Conservation (phyloP, 495 filamentous ascomycete genomes). For the Aeminium ludgeri region DNA sequence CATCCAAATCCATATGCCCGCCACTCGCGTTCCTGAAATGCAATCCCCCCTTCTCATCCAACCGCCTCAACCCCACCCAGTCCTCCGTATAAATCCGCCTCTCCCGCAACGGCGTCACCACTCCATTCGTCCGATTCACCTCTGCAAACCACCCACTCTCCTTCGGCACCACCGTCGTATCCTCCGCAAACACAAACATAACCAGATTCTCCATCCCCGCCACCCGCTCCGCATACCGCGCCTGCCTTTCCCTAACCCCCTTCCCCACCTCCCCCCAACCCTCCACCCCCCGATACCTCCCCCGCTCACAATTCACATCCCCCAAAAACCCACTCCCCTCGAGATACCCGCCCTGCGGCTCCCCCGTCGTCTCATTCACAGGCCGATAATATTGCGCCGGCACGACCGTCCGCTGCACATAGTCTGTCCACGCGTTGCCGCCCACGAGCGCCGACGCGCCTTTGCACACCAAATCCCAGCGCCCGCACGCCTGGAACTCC, state of each 20-base stretch:
- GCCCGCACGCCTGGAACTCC: slow-evolving; percentile 49
- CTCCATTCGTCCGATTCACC: slow-evolving; percentile 48
- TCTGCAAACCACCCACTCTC: slow-evolving; percentile 86
- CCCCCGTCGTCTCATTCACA: slow-evolving; percentile 23
- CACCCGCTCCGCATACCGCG: slow-evolving; percentile 55
- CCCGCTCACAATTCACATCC: slow-evolving; percentile 93
- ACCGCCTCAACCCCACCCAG: slow-evolving; percentile 70
- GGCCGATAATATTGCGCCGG: slow-evolving; percentile 86
- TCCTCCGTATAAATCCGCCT: slow-evolving; percentile 71
- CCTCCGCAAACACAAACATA: slow-evolving; percentile 81
- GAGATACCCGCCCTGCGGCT: slow-evolving; percentile 52
- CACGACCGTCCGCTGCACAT: slow-evolving; percentile 62
- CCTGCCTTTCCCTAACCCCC: slow-evolving; percentile 60
- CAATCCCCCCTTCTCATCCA: slow-evolving; percentile 67
- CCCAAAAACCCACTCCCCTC: slow-evolving; percentile 83
- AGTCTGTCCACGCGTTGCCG: slow-evolving; percentile 53
- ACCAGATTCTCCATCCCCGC: slow-evolving; percentile 56
- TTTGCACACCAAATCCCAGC: slow-evolving; percentile 64
- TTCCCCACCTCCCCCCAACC: slow-evolving; percentile 99
- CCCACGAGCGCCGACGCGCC: slow-evolving; percentile 56
- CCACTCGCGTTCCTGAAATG: slow-evolving; percentile 56
- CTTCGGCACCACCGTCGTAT: slow-evolving; percentile 75
- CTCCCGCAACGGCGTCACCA: slow-evolving; percentile 51
- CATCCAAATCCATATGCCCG: slow-evolving; percentile 66
- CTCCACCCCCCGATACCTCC: slow-evolving; percentile 46